Evolutionary conservation across 495 filamentous ascomycete species (phyloP).

Genomic region (Hypoxylon crocopeplum): DNA sequence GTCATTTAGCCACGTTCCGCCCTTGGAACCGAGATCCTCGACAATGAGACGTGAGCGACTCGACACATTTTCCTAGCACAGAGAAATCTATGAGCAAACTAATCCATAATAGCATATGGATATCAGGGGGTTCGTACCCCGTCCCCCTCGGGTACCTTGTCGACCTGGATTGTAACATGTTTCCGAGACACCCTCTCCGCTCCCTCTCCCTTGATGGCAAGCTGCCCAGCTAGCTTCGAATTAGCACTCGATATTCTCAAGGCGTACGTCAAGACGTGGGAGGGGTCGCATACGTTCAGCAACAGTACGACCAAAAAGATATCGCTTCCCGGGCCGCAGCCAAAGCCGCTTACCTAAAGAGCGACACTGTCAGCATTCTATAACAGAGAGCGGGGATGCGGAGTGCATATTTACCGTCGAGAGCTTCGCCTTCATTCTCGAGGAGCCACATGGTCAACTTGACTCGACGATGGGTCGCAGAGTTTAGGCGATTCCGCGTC

Average conservation of each 20-base stretch:
- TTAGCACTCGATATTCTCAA: slow-evolving; percentile 5
- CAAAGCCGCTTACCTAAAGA: slow-evolving; percentile 73
- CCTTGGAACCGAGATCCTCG: slow-evolving; percentile 75
- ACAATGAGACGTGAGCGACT: slow-evolving; percentile 69
- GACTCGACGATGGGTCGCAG: not conserved
- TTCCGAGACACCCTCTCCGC: slow-evolving; percentile 80
- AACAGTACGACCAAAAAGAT: slow-evolving; percentile 74
- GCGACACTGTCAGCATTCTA: slow-evolving; percentile 8
- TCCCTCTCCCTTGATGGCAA: slow-evolving; percentile 65
- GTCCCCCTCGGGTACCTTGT: slow-evolving; percentile 67
- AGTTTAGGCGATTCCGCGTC: too few species aligned
- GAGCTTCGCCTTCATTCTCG: slow-evolving; percentile 60
- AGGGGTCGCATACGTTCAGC: slow-evolving; percentile 52
- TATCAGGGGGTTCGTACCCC: slow-evolving; percentile 59
- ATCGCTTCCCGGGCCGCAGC: slow-evolving; percentile 82
- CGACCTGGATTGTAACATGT: slow-evolving; percentile 81
- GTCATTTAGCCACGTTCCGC: slow-evolving; percentile 80
- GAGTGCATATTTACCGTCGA: slow-evolving; percentile 49
- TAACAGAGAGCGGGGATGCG: not conserved
- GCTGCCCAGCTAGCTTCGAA: slow-evolving; percentile 54
- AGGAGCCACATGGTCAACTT: slow-evolving; percentile 63
- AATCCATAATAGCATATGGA: not conserved
- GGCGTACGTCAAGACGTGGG: not conserved
- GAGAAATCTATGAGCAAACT: slow-evolving; percentile 14
- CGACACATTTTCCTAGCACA: slow-evolving; percentile 60